These are phyloP conservation scores for Euphorbia pulcherrima DNA, from an alignment of 345 rosid species.

Conservation along the genomic window DNA sequence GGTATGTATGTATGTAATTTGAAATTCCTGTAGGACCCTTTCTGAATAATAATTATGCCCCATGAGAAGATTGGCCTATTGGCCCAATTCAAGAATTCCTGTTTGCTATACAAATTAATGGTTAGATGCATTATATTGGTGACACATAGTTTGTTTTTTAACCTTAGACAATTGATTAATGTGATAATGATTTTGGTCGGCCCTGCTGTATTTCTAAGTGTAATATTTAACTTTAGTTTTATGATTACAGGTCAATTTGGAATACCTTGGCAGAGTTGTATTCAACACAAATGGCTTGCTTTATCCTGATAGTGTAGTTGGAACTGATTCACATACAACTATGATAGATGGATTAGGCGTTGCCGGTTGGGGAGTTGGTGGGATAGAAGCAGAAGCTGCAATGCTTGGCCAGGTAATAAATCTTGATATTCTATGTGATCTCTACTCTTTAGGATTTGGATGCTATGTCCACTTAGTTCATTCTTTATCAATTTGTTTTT, in stretches of 20 bases:
- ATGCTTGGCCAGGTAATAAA: constrained; percentile 94
- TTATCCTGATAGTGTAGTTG: constrained; percentile 92
- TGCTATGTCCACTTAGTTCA: neutral
- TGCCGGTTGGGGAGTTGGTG: constrained; percentile 99
- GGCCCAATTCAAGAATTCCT: too few relatives aligned
- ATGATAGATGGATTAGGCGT: constrained; percentile 97
- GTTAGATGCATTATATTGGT: neutral
- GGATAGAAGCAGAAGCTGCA: constrained; percentile 92
- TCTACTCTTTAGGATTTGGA: neutral
- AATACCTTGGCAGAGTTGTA: constrained; percentile 89
- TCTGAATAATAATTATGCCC: too few relatives aligned
- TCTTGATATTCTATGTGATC: neutral
- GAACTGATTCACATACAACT: constrained; percentile 93
- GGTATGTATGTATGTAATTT: too few relatives aligned
- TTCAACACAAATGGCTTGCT: constrained; percentile 73
- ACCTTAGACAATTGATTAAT: neutral
- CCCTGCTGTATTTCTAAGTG: neutral
- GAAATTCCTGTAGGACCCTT: too few relatives aligned
- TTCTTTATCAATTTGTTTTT: neutral
- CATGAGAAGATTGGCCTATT: too few relatives aligned
- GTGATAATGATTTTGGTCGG: neutral
- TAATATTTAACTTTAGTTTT: constrained; percentile 4
- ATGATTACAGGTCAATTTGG: constrained; percentile 69
- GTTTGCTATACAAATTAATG: too few relatives aligned
- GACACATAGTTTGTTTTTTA: neutral